Percentiles rank a stretch among this genome's conserved stretches.
These are phyloP conservation scores for Saccharum hybrid DNA, from an alignment of 202 grass and related monocot genomes.

Conservation along the genomic window DNA sequence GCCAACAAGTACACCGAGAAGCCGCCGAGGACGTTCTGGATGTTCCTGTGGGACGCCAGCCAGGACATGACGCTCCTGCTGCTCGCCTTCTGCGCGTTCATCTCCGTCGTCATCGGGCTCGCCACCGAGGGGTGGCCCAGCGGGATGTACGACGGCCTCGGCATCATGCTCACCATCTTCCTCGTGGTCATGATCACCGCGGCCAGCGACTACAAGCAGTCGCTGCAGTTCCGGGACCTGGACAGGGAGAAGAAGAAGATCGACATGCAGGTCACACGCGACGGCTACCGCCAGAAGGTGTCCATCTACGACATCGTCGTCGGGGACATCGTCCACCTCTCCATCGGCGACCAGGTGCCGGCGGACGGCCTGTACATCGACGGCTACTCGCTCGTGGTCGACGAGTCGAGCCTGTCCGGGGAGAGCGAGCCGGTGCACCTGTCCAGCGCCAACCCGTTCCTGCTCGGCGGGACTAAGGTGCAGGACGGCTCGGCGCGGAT, in stretches of 20 bases:
- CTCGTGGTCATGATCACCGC: constrained; percentile 84
- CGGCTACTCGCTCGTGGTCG: constrained; percentile 79
- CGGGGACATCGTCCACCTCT: constrained; percentile 81
- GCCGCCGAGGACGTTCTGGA: constrained; percentile 84
- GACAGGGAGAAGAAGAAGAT: constrained; percentile 99
- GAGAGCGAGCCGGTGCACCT: constrained; percentile 83
- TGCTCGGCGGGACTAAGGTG: constrained; percentile 94
- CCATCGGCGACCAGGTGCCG: constrained; percentile 93
- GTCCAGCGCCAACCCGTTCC: constrained; percentile 63
- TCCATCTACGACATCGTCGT: constrained; percentile 90
- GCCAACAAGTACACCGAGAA: constrained; percentile 78
- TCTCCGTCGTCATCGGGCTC: constrained; percentile 78
- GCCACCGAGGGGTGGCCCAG: constrained; percentile 79
- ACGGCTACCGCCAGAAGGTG: constrained; percentile 83
- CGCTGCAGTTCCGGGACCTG: constrained; percentile 89
- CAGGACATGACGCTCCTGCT: constrained; percentile 91
- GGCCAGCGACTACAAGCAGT: constrained; percentile 89
- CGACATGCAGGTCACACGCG: constrained; percentile 81
- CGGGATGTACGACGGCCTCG: constrained; percentile 84
- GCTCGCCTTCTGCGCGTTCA: constrained; percentile 74
- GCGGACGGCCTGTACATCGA: constrained; percentile 82
- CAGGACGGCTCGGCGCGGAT: constrained; percentile 89
- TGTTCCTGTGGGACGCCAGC: constrained; percentile 85
- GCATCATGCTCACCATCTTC: constrained; percentile 83
- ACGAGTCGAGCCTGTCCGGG: constrained; percentile 86